phyloP scores from a whole-genome alignment of 208 protist species.

The Leishmania tarentolae region DNA sequence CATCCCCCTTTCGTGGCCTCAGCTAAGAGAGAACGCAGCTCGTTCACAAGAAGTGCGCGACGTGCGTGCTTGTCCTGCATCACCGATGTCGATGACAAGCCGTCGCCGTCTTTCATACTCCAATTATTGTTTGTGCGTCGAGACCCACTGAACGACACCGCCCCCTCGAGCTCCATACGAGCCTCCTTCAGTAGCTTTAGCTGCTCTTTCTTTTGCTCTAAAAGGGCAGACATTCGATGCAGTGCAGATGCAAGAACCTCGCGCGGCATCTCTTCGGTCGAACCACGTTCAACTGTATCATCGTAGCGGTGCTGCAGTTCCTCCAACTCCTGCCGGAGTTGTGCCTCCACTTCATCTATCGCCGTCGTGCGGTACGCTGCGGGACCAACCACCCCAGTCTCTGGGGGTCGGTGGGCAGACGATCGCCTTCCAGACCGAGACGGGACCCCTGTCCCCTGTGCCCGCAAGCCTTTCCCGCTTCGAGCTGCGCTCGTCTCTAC shows the following conservation, averaged over 20 bases:
- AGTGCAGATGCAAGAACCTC: conserved; percentile 62
- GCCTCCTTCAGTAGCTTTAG: conserved; percentile 70
- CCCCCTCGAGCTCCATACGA: conserved; percentile 43
- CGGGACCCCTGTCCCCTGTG: neutral
- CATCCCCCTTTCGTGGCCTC: conserved; percentile 33
- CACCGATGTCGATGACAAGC: neutral
- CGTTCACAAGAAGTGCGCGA: conserved; percentile 78
- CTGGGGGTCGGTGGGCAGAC: neutral
- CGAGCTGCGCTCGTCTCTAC: neutral
- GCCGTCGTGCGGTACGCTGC: neutral
- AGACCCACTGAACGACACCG: neutral
- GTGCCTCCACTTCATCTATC: conserved; percentile 54
- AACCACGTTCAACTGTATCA: conserved; percentile 54
- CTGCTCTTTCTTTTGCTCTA: conserved; percentile 86
- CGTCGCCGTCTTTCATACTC: conserved; percentile 1
- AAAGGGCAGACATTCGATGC: conserved; percentile 54
- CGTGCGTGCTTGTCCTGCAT: conserved; percentile 42
- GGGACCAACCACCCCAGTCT: neutral
- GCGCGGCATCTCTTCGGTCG: conserved; percentile 51
- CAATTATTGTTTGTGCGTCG: neutral
- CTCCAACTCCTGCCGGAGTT: conserved; percentile 70
- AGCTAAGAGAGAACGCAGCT: conserved; percentile 68
- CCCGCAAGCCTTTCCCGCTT: neutral
- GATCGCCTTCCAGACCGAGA: neutral
- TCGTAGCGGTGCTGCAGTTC: conserved; percentile 78